Base-by-base conservation (phyloP, 768 basidiomycete genomes). In the Leccinum broughii region DNA sequence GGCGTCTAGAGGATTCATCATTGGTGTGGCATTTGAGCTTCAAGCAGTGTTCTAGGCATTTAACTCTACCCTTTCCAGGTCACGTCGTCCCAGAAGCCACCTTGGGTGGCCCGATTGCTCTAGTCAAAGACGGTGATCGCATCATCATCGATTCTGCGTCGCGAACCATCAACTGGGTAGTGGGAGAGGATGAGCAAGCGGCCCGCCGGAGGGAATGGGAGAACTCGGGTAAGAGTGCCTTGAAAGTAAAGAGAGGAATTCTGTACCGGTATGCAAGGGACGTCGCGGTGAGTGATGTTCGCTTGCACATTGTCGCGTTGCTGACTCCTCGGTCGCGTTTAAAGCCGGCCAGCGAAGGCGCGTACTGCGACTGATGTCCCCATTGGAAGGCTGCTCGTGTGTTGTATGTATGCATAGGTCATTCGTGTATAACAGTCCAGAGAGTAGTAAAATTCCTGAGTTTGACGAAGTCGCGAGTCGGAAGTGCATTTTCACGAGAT, bases 41-140 rank as follows among this genome's bases (percentile, higher is more conserved):
- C 48, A 20, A 48, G 14, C 4, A 7, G 10, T 50, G 48, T 76
- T 64, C 72, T 76, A n/a, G 28, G 49, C 80, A 80, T 11, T 83
- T 80, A 69, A 81, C 6, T 24, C 46, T 28, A 30, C n/a, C 24
- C 14, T 35, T 51, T 30, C 26, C 79, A 75, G 92, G 85, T 37
- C 84, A 87, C 60, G 79, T 85, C 58, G 79, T 80, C 34, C 84
- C 84, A 5, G 84, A 86, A 72, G 92, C 92, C 20, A 83, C 83
- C 34, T 76, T 90, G 28, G 92, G 92, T 56, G 93, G 93, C 0
- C 93, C 93, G 3, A 95, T 95, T 65, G 93, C 91, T 30, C 83
- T 95, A 20, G 88, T 93, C 54, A 77, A 86, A 67, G 92, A 95
- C 63, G 93, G 93, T 6, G 93, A 95, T 72, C 77, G 72, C 52